phyloP scores from a whole-genome alignment of 345 rosid genomes.

The Orychophragmus violaceus region DNA sequence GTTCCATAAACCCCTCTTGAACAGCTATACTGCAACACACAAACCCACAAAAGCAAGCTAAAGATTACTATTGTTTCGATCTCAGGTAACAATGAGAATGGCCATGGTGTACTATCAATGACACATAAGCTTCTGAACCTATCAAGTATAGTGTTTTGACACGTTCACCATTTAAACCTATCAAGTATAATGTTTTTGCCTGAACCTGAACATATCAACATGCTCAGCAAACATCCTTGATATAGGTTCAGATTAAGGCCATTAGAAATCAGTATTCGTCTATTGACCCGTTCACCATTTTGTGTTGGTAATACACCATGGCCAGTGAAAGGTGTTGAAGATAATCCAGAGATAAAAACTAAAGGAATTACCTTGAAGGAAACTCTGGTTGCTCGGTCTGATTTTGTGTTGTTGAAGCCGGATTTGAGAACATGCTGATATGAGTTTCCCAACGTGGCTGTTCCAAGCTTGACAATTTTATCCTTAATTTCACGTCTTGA shows the following conservation, averaged over 20 bases:
- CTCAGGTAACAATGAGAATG: not conserved
- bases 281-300: not conserved
- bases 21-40: slow-evolving; percentile 41
- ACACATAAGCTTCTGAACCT: not conserved
- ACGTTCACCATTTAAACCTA: not conserved
- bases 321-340: not conserved
- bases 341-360: not conserved
- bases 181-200: not conserved
- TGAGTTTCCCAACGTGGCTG: slow-evolving; percentile 47
- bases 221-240: not conserved
- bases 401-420: slow-evolving; percentile 46
- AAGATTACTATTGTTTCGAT: not conserved
- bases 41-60: not conserved
- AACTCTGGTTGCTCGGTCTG: slow-evolving; percentile 63
- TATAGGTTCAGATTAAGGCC: not conserved
- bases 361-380: slow-evolving; percentile 59
- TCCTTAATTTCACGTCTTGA: slow-evolving; percentile 46
- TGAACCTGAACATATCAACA: not conserved
- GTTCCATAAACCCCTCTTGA: slow-evolving; percentile 48
- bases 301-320: not conserved
- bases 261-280: not conserved
- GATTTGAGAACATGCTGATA: slow-evolving; percentile 37
- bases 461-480: slow-evolving; percentile 46
- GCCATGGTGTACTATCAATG: not conserved
- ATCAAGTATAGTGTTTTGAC: not conserved